Base-by-base conservation (phyloP, 2,329 filamentous ascomycete species). In the Huntiella savannae region DNA sequence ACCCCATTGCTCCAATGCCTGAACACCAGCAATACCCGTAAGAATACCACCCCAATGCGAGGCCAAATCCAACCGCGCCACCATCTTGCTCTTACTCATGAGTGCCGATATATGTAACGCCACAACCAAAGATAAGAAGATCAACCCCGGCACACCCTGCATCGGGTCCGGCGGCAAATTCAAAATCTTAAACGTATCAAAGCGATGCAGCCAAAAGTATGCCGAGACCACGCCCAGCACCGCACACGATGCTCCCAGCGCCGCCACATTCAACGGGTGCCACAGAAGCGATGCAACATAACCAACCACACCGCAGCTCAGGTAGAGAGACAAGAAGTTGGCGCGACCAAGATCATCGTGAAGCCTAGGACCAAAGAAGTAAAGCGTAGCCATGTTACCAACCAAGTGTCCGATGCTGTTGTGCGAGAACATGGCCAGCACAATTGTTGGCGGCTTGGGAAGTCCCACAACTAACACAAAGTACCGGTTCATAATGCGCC, bases 341-440 rank as follows among this genome's bases (percentile, higher is more conserved):
- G 71, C 77, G 8, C 80, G 69, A 8, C 78, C 80, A 19, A 84
- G 62, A 53, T 84, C 77, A 51, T 83, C 76, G 60, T 83, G 78
- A 33, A 84, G 63, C 1, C 69, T 65, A 7, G 70, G 70, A 17
- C 81, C 83, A 13, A 85, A 65, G 55, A 82, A 63, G 64, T 69
- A 78, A 4, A 88, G 63, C 36, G 71, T 63, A 6, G 69, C 53
- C 71, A 82, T 76, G 60, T 88, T 88, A 37, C 67, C 57, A 17
- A 66, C 50, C 34, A 82, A 58, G 58, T 91, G 83, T 40, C 59
- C 55, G 13, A 76, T 52, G 3, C 60, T 62, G 46, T 80, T 72
- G 62, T 91, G 83, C 15, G 77, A 81, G 62, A 86, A 82, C 43
- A 73, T 63, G 53, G 74, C 73, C 33, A 74, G 73, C 22, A 88